Evolutionary conservation across 306 rosid species (phyloP), one percentile per base, ranked within the genome.

Genomic region (Macrotyloma uniflorum): DNA sequence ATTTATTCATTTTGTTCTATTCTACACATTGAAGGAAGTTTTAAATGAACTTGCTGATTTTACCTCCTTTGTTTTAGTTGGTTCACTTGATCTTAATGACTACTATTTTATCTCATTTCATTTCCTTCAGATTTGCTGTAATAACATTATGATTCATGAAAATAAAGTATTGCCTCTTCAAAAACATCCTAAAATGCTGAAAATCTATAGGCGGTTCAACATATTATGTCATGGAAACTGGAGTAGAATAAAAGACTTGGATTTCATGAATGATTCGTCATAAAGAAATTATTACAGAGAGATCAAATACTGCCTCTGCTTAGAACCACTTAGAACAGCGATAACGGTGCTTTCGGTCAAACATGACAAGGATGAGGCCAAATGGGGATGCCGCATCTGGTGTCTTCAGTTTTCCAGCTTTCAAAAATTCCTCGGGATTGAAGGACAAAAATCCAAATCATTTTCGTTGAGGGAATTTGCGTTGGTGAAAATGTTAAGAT

Each of bases 1-100:
- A 76, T 61, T 61, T 59, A 13, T 26, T 68, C 55, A 9, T 71
- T 53, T 35, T 62, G n/a, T 54, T n/a, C n/a, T n/a, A n/a, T n/a
- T n/a, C n/a, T n/a, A n/a, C n/a, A n/a, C n/a, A n/a, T n/a, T n/a
- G n/a, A n/a, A 67, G 12, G 16, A 53, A 28, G 14, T 28, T 47
- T 28, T 49, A 28, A 33, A 9, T 14, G 33, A 43, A 70, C n/a
- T 70, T n/a, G 51, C 23, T 50, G 32, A 18, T 70, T 49, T 18
- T 49, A 50, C 63, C 15, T 22, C 63, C 32, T 49, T 70, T 9
- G 49, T n/a, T 42, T 19, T 53, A 19, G 20, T 72, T 72, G 26
- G 65, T 19, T 33, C 46, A 53, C 63, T 53, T 6, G 36, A 19
- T 54, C 16, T 20, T 35, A 4, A 20, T 8, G 15, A 33, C 28